phyloP scores from a whole-genome alignment of 2,329 filamentous ascomycete genomes.

The Chaetothyriales sp. region DNA sequence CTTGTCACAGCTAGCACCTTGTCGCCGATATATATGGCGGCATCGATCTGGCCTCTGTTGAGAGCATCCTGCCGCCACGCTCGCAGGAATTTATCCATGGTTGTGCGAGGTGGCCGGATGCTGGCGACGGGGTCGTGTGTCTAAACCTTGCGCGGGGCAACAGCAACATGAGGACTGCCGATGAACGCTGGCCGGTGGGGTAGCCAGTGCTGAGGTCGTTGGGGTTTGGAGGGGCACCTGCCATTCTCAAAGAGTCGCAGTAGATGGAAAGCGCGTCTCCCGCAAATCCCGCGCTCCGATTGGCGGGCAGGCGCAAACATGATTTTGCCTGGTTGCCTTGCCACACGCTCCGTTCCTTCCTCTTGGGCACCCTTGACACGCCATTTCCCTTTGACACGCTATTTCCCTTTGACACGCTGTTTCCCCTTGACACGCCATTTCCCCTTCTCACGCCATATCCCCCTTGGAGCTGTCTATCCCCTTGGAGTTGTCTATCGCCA shows the following conservation, averaged over 20 bases:
- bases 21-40: constrained; percentile 92
- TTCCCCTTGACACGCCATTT: no score
- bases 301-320: background rate
- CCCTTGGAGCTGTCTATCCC: no score
- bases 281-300: background rate
- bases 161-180: background rate
- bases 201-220: background rate
- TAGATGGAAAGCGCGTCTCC: background rate
- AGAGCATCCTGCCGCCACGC: constrained; percentile 92
- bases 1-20: constrained; percentile 90
- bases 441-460: no score
- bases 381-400: background rate
- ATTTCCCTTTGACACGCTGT: no score
- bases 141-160: background rate
- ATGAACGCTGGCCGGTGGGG: background rate
- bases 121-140: background rate
- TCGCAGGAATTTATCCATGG: constrained; percentile 85
- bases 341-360: no score
- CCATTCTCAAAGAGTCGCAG: background rate
- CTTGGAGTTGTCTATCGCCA: background rate
- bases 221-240: background rate
- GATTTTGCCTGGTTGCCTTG: background rate
- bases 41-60: constrained; percentile 91
- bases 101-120: background rate
- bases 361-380: background rate